Conservation (phyloP, 176 grass and related monocot genomes). For the Panicum miliaceum region DNA sequence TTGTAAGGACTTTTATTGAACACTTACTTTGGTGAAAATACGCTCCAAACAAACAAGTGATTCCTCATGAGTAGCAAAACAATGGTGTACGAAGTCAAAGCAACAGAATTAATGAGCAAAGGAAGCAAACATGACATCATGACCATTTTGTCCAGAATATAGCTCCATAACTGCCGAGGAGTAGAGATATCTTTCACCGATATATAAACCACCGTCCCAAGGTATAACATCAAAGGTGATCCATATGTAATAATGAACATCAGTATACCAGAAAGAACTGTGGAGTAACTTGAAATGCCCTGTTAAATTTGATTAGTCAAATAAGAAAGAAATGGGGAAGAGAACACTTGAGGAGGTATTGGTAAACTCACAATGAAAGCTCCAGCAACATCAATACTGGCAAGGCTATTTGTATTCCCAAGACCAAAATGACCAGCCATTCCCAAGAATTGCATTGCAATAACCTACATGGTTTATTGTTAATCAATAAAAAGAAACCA, state of each 20-base stretch:
- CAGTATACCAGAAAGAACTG: constrained; percentile 69
- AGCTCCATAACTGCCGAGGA: constrained; percentile 45
- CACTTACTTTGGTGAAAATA: constrained; percentile 98
- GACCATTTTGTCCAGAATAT: constrained; percentile 51
- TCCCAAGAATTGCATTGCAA: constrained; percentile 72
- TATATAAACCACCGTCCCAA: constrained; percentile 69
- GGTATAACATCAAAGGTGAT: constrained; percentile 67
- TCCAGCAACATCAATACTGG: constrained; percentile 91
- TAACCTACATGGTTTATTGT: constrained; percentile 55
- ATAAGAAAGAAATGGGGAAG: neutral
- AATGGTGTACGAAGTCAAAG: constrained; percentile 78
- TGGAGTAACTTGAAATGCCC: constrained; percentile 90
- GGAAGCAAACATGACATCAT: constrained; percentile 72
- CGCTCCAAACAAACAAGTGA: constrained; percentile 97
- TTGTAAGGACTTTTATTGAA: constrained; percentile 10
- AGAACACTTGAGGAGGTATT: neutral
- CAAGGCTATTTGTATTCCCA: constrained; percentile 91
- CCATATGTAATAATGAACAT: constrained; percentile 93
- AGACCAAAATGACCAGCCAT: constrained; percentile 86
- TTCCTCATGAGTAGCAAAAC: constrained; percentile 90
- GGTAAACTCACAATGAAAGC: constrained; percentile 84
- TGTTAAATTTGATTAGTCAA: constrained; percentile 51
- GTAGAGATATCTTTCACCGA: constrained; percentile 50
- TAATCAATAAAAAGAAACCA: constrained; percentile 34
- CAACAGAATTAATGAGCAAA: constrained; percentile 74